Conservation (phyloP, 345 rosid genomes). For the Cardamine chenopodiifolia region DNA sequence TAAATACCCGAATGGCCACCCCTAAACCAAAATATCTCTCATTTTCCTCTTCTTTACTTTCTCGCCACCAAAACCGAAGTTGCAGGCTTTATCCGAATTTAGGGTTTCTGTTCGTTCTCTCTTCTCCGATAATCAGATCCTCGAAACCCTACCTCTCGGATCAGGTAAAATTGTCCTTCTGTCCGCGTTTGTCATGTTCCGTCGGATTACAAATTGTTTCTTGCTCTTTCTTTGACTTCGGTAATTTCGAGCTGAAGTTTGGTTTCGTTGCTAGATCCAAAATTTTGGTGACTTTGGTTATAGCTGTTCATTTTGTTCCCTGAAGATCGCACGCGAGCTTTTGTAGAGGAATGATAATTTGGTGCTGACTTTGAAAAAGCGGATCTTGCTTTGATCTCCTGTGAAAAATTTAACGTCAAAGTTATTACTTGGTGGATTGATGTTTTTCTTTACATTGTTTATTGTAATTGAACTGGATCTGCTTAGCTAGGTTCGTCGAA, state of each 20-base stretch:
- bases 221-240: background rate
- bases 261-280: slow-evolving; percentile 9
- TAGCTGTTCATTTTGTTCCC: background rate
- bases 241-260: background rate
- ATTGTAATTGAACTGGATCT: slow-evolving; percentile 18
- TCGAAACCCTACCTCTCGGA: slow-evolving; percentile 31
- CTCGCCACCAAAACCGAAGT: slow-evolving; percentile 31
- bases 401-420: background rate
- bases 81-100: slow-evolving; percentile 37
- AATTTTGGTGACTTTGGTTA: background rate
- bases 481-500: background rate
- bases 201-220: background rate
- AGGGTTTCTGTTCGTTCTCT: slow-evolving; percentile 30
- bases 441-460: slow-evolving; percentile 1
- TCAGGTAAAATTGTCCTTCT: slow-evolving; percentile 23
- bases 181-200: background rate
- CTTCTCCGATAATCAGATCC: slow-evolving; percentile 26
- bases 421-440: slow-evolving; percentile 15
- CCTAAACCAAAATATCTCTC: background rate
- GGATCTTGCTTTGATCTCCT: slow-evolving; percentile 24
- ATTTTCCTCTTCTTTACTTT: slow-evolving; percentile 6
- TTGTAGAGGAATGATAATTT: background rate
- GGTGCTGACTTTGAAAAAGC: background rate
- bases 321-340: background rate
- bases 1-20: no score